Conservation (phyloP, 2,329 filamentous ascomycete genomes). For the Aspergillus brunneoviolaceus region DNA sequence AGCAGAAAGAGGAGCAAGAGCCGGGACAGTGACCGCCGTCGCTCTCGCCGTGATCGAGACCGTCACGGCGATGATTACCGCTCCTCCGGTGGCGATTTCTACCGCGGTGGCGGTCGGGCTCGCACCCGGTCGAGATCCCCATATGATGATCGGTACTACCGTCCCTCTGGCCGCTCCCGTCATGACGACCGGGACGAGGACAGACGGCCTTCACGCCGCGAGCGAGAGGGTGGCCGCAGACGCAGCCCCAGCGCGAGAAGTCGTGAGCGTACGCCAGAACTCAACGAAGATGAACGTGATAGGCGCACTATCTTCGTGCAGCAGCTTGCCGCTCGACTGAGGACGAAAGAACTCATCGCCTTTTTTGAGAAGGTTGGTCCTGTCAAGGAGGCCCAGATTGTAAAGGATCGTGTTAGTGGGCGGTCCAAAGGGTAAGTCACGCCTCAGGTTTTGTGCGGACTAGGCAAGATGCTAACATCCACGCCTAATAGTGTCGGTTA, state of each 20-base stretch:
- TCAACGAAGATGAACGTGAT: slow-evolving; percentile 94
- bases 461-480: slow-evolving; percentile 1
- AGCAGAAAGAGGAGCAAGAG: slow-evolving; percentile 79
- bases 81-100: slow-evolving; percentile 64
- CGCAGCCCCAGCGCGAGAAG: slow-evolving; percentile 43
- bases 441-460: slow-evolving; percentile 8
- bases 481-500: slow-evolving; percentile 78
- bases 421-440: slow-evolving; percentile 87
- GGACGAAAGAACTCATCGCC: slow-evolving; percentile 85
- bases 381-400: slow-evolving; percentile 96
- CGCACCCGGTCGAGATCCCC: slow-evolving; percentile 73
- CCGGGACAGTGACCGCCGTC: slow-evolving; percentile 71
- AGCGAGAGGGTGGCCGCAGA: slow-evolving; percentile 44
- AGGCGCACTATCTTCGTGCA: slow-evolving; percentile 97
- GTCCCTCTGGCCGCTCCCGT: slow-evolving; percentile 51
- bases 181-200: slow-evolving; percentile 50
- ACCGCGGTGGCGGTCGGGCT: slow-evolving; percentile 63
- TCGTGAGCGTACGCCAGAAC: slow-evolving; percentile 58
- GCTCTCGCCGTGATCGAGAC: slow-evolving; percentile 64
- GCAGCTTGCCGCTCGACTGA: slow-evolving; percentile 89
- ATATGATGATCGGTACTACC: slow-evolving; percentile 58
- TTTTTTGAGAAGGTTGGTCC: slow-evolving; percentile 96
- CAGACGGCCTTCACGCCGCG: slow-evolving; percentile 51
- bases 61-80: slow-evolving; percentile 51
- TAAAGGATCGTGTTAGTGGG: slow-evolving; percentile 94